Evolutionary conservation across 2,329 filamentous ascomycete species (phyloP).

Genomic region (Juglanconis sp.): DNA sequence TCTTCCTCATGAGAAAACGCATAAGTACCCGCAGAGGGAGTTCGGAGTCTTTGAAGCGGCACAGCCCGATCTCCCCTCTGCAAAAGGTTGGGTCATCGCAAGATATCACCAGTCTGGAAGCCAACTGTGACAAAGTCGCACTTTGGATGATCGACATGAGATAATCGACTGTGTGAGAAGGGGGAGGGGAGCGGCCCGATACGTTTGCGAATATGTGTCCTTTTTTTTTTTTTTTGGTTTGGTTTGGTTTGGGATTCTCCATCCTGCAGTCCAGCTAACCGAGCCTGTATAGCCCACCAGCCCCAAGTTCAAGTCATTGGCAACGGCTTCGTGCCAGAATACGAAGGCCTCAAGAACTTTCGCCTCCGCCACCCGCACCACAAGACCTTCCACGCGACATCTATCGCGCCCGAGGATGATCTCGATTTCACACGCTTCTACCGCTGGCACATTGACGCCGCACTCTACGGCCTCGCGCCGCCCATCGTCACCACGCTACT

Average conservation of each 20-base stretch:
- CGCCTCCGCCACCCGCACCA: conserved; percentile 73
- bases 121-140: no score
- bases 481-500: conserved; percentile 70
- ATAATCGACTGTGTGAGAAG: no score
- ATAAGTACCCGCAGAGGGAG: no score
- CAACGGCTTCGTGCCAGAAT: conserved; percentile 66
- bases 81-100: no score
- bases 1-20: background rate
- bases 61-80: no score
- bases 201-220: no score
- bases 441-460: conserved; percentile 78
- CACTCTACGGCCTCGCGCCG: conserved; percentile 71
- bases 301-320: conserved; percentile 79
- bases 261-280: background rate
- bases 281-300: conserved; percentile 51
- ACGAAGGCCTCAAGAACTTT: conserved; percentile 68
- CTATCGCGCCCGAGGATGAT: conserved; percentile 51
- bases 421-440: conserved; percentile 59
- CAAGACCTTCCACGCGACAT: conserved; percentile 67
- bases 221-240: no score
- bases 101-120: no score
- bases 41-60: no score
- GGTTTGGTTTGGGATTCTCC: background rate
- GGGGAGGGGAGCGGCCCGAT: no score
- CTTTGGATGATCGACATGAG: no score